Base-by-base conservation (phyloP, 163 green algal species). In the Scenedesmus sp. region DNA sequence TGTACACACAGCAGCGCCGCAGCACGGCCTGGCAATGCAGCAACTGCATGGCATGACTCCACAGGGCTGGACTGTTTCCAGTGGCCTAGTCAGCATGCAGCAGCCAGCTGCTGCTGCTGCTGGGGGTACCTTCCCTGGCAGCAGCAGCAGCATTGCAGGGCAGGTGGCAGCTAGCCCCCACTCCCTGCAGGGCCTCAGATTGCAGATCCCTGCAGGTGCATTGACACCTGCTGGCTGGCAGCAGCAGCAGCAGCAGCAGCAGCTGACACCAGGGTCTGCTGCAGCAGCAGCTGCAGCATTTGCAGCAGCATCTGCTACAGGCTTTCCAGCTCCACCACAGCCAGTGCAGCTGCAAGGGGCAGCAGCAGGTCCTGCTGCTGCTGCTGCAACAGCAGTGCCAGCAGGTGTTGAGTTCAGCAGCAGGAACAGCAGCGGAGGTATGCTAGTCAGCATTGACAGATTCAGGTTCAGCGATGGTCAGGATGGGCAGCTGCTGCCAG, bases 201-300 rank as follows among this genome's bases (percentile, higher is more conserved):
- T 79, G 70, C 70, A 79, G 70, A 79, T 79, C 20, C 23, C 70
- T 52, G 23, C 70, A 54, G 70, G 52, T 0, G 34, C 34, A 79
- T 9, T 2, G 2, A 16, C 66, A 76, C 16, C 66, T 34, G 66
- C 15, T 26, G 15, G 23, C 23, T 79, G 70, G 70, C 66, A 76
- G 59, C 9, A 10, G 59, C 9, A 10, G 66, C 81, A 86, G 81
- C 81, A 86, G 81, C 81, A 86, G 81, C 81, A 86, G 81, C 81
- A 86, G 55, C 46, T 86, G 70, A 79, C 70, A 13, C 70, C 70
- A 52, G 55, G 81, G 8, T 86, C 55, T 64, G 81, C 81, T 34
- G 55, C 81, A 62, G 81, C 81, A 52, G 54, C 81, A 52, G 81
- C 81, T 0, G 81, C 81, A 86, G 81, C 81, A n/a, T 66, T 59